Conservation (phyloP, 2,329 filamentous ascomycete genomes). For the Sporothrix globosa region DNA sequence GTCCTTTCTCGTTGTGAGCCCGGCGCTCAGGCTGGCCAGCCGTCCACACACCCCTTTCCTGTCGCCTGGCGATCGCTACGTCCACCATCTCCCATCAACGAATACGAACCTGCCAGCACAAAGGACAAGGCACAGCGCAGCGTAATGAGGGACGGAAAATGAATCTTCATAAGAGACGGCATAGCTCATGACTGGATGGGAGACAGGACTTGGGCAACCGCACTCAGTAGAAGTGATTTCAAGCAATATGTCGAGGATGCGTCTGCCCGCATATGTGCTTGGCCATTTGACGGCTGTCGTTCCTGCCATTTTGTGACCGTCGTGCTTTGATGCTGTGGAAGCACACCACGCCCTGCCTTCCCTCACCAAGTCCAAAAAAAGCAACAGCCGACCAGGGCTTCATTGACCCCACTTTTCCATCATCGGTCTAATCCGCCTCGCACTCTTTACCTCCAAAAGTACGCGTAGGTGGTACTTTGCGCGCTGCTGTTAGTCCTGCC, state of each 20-base stretch:
- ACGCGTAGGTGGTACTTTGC: constrained; percentile 12
- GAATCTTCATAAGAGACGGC: no score
- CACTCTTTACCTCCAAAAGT: constrained; percentile 24
- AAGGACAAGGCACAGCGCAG: background rate
- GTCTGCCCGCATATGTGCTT: constrained; percentile 19
- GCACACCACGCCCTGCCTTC: background rate
- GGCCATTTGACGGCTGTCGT: constrained; percentile 16
- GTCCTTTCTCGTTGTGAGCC: background rate
- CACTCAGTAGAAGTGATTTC: background rate
- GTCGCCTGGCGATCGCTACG: constrained; percentile 12
- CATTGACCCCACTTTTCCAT: constrained; percentile 11
- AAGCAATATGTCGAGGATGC: constrained; percentile 7
- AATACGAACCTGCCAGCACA: constrained; percentile 29
- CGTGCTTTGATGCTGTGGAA: constrained; percentile 8
- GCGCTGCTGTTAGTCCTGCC: constrained; percentile 4
- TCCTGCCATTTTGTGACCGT: constrained; percentile 2
- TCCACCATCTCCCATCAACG: background rate
- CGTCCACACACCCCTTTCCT: constrained; percentile 20
- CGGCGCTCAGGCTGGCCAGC: constrained; percentile 14
- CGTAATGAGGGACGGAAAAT: no score
- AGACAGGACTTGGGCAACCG: background rate
- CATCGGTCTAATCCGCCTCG: background rate
- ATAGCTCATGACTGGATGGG: no score
- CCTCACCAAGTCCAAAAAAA: constrained; percentile 10
- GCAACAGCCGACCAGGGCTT: constrained; percentile 16